phyloP scores from a whole-genome alignment of 805 yeast species.

The Lipomyces yamanashiensis region DNA sequence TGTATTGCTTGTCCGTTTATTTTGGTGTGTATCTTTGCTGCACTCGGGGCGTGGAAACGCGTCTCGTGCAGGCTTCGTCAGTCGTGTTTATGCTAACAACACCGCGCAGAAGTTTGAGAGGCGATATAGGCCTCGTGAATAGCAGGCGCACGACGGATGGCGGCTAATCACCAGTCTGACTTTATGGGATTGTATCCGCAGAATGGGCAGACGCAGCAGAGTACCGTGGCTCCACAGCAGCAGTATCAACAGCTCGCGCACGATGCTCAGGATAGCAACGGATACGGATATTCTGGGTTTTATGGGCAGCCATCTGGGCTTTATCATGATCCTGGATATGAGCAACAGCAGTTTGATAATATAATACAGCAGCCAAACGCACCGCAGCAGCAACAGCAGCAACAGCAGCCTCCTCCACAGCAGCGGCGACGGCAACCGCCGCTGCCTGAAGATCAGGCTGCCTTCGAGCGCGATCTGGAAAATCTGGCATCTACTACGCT shows the following conservation, averaged over 20 bases:
- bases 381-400: neutral
- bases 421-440: constrained; percentile 2
- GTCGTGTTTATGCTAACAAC: too few relatives aligned
- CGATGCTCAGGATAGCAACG: constrained; percentile 1
- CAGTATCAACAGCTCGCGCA: constrained; percentile 18
- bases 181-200: neutral
- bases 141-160: constrained; percentile 1
- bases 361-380: constrained; percentile 1
- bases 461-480: constrained; percentile 18
- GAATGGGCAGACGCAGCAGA: constrained; percentile 4
- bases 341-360: constrained; percentile 1
- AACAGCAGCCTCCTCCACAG: constrained; percentile 6
- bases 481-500: constrained; percentile 7
- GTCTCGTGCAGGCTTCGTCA: too few relatives aligned
- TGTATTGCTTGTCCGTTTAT: too few relatives aligned
- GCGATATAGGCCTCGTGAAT: too few relatives aligned
- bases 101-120: too few relatives aligned
- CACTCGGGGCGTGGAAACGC: too few relatives aligned
- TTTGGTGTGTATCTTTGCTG: too few relatives aligned
- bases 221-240: neutral
- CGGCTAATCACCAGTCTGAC: constrained; percentile 10
- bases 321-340: constrained; percentile 1
- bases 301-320: constrained; percentile 5
- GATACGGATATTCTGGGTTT: constrained; percentile 1
- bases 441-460: constrained; percentile 4